Evolutionary conservation across 352 stramenopile genomes (phyloP).

Genomic region (Globisporangium yorkense): DNA sequence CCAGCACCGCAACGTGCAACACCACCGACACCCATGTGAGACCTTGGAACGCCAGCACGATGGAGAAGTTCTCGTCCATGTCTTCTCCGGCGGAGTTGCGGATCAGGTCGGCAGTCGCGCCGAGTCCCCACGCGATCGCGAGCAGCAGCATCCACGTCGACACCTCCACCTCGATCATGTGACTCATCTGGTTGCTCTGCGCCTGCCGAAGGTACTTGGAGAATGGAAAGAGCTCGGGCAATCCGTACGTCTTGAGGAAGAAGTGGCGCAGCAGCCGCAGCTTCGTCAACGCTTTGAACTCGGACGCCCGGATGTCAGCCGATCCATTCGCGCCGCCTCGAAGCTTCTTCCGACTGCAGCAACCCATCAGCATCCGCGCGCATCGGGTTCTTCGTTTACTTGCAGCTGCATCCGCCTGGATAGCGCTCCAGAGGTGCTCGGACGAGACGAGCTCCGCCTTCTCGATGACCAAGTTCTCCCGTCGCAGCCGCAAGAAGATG

Average conservation of each 20-base stretch:
- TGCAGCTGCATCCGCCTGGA: neutral
- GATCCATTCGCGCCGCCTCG: neutral
- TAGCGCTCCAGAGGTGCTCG: slow-evolving; percentile 25
- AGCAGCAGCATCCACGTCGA: slow-evolving; percentile 61
- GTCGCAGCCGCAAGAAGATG: slow-evolving; percentile 37
- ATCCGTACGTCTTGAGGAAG: slow-evolving; percentile 34
- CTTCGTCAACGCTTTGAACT: slow-evolving; percentile 18
- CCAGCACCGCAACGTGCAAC: slow-evolving; percentile 24
- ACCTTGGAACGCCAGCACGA: slow-evolving; percentile 30
- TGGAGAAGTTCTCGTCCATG: slow-evolving; percentile 9
- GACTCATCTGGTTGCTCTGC: slow-evolving; percentile 67
- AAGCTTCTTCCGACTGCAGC: too few species aligned
- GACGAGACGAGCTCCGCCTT: slow-evolving; percentile 36
- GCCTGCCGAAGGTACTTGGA: slow-evolving; percentile 69
- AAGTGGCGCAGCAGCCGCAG: slow-evolving; percentile 36
- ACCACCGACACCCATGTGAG: slow-evolving; percentile 27
- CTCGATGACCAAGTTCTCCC: slow-evolving; percentile 28
- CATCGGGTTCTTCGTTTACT: too few species aligned
- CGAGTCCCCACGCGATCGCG: slow-evolving; percentile 34
- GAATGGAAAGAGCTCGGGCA: slow-evolving; percentile 56
- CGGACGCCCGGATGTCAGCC: neutral
- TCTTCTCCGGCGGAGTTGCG: slow-evolving; percentile 11
- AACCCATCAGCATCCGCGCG: too few species aligned
- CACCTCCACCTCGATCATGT: slow-evolving; percentile 76
- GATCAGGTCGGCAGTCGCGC: slow-evolving; percentile 10